Percentiles rank a stretch among this genome's conserved stretches.
phyloP scores from a whole-genome alignment of 805 yeast genomes.

The Hanseniaspora occidentalis region DNA sequence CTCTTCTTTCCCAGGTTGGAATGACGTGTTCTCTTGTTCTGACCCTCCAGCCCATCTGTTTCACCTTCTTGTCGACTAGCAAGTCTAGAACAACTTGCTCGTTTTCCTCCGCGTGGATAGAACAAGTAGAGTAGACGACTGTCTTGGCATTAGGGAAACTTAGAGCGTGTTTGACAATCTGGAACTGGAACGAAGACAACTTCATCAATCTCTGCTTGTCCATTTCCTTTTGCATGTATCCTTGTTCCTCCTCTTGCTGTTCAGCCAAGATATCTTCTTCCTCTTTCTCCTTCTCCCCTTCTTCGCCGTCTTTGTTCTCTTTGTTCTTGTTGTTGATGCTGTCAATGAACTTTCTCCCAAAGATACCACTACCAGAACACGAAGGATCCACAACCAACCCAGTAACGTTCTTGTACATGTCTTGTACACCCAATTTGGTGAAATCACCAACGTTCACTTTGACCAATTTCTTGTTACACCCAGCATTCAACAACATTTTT shows the following conservation, averaged over 20 bases:
- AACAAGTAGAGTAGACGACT: slow-evolving; percentile 91
- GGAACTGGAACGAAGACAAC: slow-evolving; percentile 76
- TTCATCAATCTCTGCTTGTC: slow-evolving; percentile 37
- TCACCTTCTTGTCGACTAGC: slow-evolving; percentile 51
- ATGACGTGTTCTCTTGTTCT: slow-evolving; percentile 48
- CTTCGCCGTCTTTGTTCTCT: slow-evolving; percentile 7
- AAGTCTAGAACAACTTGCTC: slow-evolving; percentile 82
- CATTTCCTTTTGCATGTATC: slow-evolving; percentile 34
- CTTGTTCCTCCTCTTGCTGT: slow-evolving; percentile 24
- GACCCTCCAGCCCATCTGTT: slow-evolving; percentile 63
- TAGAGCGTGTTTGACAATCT: slow-evolving; percentile 81
- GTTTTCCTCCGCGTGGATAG: slow-evolving; percentile 86
- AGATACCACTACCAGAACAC: slow-evolving; percentile 95
- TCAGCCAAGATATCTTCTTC: too few species aligned
- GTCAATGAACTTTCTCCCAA: slow-evolving; percentile 69
- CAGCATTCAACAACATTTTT: slow-evolving; percentile 73
- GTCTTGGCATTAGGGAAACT: slow-evolving; percentile 62
- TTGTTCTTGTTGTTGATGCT: slow-evolving; percentile 18
- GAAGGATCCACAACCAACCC: slow-evolving; percentile 92
- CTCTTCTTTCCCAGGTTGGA: slow-evolving; percentile 82
- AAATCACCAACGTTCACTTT: slow-evolving; percentile 41
- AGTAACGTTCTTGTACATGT: slow-evolving; percentile 43
- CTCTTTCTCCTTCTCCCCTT: slow-evolving; percentile 9
- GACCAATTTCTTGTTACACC: slow-evolving; percentile 23
- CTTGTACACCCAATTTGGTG: slow-evolving; percentile 13